Evolutionary conservation across 163 green algal genomes (phyloP), one percentile per base, ranked within the genome.

Genomic region (Trebouxia gelatinosa): DNA sequence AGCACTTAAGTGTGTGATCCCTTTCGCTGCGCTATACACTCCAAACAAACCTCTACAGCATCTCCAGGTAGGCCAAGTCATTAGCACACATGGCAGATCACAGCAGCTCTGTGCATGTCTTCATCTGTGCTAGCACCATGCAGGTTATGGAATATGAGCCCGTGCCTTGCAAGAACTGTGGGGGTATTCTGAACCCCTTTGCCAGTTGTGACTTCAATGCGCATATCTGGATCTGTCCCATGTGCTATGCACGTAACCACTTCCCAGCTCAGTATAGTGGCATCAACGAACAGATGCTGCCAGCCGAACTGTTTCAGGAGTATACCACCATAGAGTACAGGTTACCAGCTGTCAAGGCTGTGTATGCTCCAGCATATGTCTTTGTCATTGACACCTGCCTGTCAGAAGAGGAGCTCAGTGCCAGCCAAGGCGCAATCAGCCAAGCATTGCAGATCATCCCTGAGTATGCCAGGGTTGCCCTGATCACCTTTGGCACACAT

Each of bases 251-350:
- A 7, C 88, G 92, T 59, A 99, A 98, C 87, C 92, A 98, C 82
- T 99, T 99, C 84, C 96, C 96, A 32, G 78, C 93, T 5, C 95
- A 98, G 83, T 98, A 99, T 86, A 87, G 92, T 80, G 93, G 90
- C 75, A 97, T 99, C 81, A 89, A 76, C 19, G 68, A 76, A 43
- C 68, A 76, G 39, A 76, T 61, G 39, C n/a, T 76, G 68, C 68
- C 68, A 46, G 95, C 95, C 17, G 96, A 99, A 89, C 91, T 99
- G 62, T 99, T 97, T 85, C 91, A 92, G 19, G 88, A 91, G 77
- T 98, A 95, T 90, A 92, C 82, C 58, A 99, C 95, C 6, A 93
- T 99, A 46, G 96, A 99, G 90, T 99, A 99, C 90, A 92, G 83
- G 58, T 68, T 92, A 26, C 76, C 84, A 13, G 57, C 54, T 26